These are phyloP conservation scores for Brassica balearica DNA, from an alignment of 441 rosid species.

Conservation along the genomic window DNA sequence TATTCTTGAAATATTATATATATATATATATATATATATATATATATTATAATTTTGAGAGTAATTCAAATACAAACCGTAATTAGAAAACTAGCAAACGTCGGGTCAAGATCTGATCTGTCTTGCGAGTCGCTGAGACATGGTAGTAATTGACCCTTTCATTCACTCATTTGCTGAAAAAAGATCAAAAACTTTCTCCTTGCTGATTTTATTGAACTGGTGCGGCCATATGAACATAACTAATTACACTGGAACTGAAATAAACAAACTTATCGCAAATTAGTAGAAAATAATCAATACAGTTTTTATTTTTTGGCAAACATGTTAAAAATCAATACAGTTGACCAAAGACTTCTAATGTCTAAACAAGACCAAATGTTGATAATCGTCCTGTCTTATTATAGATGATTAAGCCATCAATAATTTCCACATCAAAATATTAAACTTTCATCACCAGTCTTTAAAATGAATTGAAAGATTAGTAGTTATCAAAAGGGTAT, in stretches of 20 bases:
- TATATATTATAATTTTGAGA: neutral
- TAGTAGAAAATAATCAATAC: conserved; percentile 19
- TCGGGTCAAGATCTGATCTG: conserved; percentile 50
- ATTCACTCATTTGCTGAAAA: conserved; percentile 32
- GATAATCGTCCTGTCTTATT: conserved; percentile 41
- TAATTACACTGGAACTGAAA: conserved; percentile 26
- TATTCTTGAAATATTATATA: neutral
- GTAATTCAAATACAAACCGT: neutral
- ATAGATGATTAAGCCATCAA: conserved; percentile 38
- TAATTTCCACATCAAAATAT: conserved; percentile 33
- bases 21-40: neutral
- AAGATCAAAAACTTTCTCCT: neutral
- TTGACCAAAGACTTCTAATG: conserved; percentile 42
- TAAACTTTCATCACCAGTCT: neutral
- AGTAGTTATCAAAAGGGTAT: neutral
- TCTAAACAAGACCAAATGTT: conserved; percentile 41
- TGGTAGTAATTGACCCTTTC: conserved; percentile 47
- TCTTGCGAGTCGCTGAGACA: conserved; percentile 43
- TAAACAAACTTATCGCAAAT: conserved; percentile 38
- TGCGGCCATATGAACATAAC: conserved; percentile 23
- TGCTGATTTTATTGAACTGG: conserved; percentile 8
- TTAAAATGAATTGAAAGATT: neutral
- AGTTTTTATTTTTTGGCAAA: neutral
- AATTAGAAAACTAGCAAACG: neutral
- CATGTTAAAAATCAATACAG: conserved; percentile 1